Evolutionary conservation across 331 rosid species (phyloP).

Genomic region (Telfairia occidentalis): DNA sequence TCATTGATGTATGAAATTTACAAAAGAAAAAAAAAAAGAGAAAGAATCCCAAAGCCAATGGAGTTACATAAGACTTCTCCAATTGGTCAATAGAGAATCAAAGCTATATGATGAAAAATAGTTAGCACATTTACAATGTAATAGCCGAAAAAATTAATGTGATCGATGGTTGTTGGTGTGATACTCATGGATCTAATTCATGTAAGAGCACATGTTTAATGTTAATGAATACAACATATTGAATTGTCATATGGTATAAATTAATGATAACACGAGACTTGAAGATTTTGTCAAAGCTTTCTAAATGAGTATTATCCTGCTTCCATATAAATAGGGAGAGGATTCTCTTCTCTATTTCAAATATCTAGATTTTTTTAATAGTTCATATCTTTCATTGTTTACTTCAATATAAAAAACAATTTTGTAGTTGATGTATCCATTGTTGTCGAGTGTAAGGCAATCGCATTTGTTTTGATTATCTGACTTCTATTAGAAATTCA

Average conservation of each 20-base stretch:
- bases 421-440: neutral
- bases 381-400: neutral
- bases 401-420: neutral
- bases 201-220: neutral
- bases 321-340: neutral
- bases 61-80: too few species aligned
- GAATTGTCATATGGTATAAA: neutral
- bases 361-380: neutral
- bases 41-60: too few species aligned
- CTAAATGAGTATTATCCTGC: neutral
- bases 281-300: neutral
- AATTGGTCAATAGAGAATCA: too few species aligned
- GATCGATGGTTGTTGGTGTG: too few species aligned
- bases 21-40: too few species aligned
- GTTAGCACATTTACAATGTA: too few species aligned
- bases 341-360: conserved; percentile 1
- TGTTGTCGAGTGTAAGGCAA: neutral
- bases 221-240: neutral
- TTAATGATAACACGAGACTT: neutral
- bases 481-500: neutral
- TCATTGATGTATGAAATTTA: too few species aligned
- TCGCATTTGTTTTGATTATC: neutral
- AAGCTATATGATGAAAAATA: too few species aligned
- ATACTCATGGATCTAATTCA: too few species aligned
- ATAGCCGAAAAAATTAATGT: too few species aligned